phyloP scores from a whole-genome alignment of 108 stramenopile genomes.

The Schizochytrium sp. region DNA sequence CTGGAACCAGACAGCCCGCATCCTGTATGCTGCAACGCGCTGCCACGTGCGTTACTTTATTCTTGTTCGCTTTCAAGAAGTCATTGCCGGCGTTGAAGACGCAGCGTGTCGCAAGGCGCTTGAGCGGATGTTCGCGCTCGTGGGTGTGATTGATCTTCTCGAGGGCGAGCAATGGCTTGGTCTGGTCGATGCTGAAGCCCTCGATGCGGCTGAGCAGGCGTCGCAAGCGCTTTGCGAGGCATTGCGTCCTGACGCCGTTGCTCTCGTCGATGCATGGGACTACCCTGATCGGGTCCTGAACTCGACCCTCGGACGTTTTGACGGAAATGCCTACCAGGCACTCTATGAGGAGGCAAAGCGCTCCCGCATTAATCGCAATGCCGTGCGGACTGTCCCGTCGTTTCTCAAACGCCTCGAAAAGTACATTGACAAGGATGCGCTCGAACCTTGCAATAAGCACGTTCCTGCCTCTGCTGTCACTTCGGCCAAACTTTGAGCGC shows the following conservation, averaged over 20 bases:
- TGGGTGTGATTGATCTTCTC: neutral
- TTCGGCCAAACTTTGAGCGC: neutral
- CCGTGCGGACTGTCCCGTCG: neutral
- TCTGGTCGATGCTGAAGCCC: neutral
- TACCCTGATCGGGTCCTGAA: neutral
- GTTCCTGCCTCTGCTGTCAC: neutral
- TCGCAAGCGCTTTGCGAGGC: neutral
- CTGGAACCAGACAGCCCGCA: neutral
- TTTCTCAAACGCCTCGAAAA: neutral
- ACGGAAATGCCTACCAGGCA: neutral
- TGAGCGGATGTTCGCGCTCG: neutral
- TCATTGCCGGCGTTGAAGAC: neutral
- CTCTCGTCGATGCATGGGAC: neutral
- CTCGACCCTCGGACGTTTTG: neutral
- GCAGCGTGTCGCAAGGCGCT: neutral
- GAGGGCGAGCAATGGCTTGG: neutral
- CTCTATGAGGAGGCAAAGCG: neutral
- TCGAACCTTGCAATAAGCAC: neutral
- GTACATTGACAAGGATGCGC: neutral
- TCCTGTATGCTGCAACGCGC: neutral
- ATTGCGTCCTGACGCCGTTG: neutral
- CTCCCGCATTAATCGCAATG: neutral
- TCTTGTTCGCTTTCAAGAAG: neutral
- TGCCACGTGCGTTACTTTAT: slow-evolving; percentile 3
- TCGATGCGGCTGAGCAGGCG: neutral